Evolutionary conservation across 1,284 basidiomycete genomes (phyloP).

Genomic region (Ceratobasidium sp.): DNA sequence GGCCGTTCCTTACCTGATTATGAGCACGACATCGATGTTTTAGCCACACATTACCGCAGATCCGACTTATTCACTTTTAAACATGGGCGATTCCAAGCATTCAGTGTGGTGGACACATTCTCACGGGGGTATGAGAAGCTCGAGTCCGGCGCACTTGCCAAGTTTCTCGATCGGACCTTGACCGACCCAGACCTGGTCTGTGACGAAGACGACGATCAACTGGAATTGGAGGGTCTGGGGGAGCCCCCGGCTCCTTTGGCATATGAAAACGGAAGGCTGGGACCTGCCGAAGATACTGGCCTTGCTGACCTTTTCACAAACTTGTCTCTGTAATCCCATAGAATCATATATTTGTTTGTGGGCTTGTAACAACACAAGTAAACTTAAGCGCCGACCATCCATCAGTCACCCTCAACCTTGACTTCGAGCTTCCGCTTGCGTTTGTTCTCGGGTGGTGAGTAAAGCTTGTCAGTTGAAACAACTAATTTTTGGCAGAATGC

Average conservation of each 20-base stretch:
- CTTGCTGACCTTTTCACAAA: too few species aligned
- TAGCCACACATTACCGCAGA: constrained; percentile 7
- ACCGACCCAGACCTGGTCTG: not conserved
- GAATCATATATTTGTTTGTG: too few species aligned
- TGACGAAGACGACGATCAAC: not conserved
- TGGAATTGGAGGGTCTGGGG: not conserved
- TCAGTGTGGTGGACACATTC: constrained; percentile 1
- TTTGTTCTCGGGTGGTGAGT: not conserved
- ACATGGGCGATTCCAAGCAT: not conserved
- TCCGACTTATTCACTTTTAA: not conserved
- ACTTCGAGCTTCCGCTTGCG: not conserved
- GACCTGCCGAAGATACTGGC: not conserved
- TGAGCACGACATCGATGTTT: constrained; percentile 1
- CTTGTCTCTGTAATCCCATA: not conserved
- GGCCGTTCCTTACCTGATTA: not conserved
- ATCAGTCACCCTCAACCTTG: not conserved
- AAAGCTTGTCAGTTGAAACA: not conserved
- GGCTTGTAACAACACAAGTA: too few species aligned
- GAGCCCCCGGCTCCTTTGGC: not conserved
- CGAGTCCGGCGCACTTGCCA: not conserved
- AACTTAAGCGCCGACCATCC: not conserved
- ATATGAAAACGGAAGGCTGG: not conserved
- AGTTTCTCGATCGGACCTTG: not conserved
- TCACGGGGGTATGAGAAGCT: not conserved
- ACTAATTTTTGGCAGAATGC: not conserved